Percentiles rank a stretch among this genome's conserved stretches.
Conservation (phyloP, 225 moss, liverwort and hornwort species). For the Physcomitrium patens region DNA sequence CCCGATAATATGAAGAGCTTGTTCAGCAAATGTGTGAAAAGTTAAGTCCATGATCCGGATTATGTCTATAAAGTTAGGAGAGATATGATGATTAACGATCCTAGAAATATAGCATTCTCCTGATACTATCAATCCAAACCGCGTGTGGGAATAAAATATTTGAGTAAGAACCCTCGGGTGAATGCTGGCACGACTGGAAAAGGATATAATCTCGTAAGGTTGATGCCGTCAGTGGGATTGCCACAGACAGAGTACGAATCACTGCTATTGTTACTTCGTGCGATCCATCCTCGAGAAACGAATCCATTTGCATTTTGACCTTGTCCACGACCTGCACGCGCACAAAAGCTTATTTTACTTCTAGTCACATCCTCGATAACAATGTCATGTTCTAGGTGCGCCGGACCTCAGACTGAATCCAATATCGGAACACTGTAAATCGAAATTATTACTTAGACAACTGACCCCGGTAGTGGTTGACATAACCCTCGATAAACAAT, state of each 20-base stretch:
- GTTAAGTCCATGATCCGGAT: slow-evolving; percentile 50
- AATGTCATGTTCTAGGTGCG: slow-evolving; percentile 13
- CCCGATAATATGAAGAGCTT: slow-evolving; percentile 90
- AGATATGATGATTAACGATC: slow-evolving; percentile 10
- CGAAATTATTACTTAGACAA: not conserved
- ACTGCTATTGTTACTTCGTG: slow-evolving; percentile 96
- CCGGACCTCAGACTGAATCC: slow-evolving; percentile 13
- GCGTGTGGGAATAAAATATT: not conserved
- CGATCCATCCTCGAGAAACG: slow-evolving; percentile 94
- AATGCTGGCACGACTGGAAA: slow-evolving; percentile 26
- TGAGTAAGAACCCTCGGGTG: not conserved
- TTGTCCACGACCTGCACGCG: slow-evolving; percentile 85
- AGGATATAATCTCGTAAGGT: slow-evolving; percentile 98
- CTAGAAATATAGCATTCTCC: not conserved
- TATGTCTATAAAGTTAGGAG: not conserved
- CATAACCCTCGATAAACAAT: too few relatives aligned
- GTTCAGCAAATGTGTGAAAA: slow-evolving; percentile 76
- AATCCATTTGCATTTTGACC: slow-evolving; percentile 98
- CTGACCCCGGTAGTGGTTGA: too few relatives aligned
- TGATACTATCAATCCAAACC: slow-evolving; percentile 27
- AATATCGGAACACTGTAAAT: not conserved
- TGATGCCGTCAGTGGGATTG: slow-evolving; percentile 81
- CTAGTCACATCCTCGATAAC: slow-evolving; percentile 7
- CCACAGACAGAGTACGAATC: slow-evolving; percentile 86
- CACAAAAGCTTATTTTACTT: slow-evolving; percentile 22